These are phyloP conservation scores for Flaveria floridana DNA, from an alignment of 140 eudicot species.

Conservation along the genomic window DNA sequence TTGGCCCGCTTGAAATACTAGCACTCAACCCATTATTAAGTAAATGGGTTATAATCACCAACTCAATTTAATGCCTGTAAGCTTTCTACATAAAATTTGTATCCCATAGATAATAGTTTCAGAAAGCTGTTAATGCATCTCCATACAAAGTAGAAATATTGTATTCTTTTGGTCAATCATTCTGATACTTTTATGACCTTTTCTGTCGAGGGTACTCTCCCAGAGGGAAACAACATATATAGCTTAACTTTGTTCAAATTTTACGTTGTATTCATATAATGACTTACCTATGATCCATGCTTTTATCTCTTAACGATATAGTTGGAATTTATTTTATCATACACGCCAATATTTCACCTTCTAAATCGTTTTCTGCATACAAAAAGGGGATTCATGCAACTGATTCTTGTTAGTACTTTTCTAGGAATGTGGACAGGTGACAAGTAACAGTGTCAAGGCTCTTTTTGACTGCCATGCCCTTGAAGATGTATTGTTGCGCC, in stretches of 20 bases:
- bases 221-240: background rate
- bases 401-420: conserved; percentile 8
- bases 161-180: background rate
- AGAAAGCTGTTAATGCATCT: background rate
- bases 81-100: background rate
- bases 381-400: background rate
- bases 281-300: background rate
- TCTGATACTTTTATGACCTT: background rate
- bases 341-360: background rate
- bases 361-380: background rate
- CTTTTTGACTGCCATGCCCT: conserved; percentile 65
- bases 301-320: background rate
- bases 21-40: background rate
- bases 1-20: background rate
- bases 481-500: conserved; percentile 78
- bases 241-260: background rate
- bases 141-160: background rate
- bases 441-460: conserved; percentile 54
- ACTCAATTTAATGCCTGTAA: background rate
- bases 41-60: background rate
- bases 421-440: conserved; percentile 89
- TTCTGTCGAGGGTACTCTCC: background rate
- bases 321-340: conserved; percentile 2
- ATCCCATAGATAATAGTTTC: background rate
- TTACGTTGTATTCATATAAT: background rate